Base-by-base conservation (phyloP, 2,329 filamentous ascomycete genomes). In the Phaeosphaeriaceae sp. region DNA sequence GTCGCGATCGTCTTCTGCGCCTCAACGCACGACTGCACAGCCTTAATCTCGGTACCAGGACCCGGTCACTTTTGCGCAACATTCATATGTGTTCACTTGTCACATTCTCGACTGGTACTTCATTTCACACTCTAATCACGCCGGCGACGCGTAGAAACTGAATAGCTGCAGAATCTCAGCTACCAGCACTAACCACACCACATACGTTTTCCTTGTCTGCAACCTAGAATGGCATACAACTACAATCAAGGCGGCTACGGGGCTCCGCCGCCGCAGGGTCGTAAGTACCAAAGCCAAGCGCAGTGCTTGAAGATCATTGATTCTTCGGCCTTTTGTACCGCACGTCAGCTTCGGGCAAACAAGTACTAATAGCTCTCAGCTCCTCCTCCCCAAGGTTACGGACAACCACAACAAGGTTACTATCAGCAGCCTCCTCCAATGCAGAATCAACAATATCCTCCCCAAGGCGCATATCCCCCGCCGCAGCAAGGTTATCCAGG, bases 341-440 rank as follows among this genome's bases (percentile, higher is more conserved):
- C 62, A 63, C 63, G 65, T 64, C 61, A 58, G 57, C 68, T 66
- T 60, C 61, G 31, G 25, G 33, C 47, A n/a, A 47, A 33, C 33
- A 19, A 36, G 49, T 69, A 69, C 56, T 71, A 67, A 71, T 67
- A 74, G 46, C 54, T 55, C 54, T 57, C 61, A 68, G 70, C 69
- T 59, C 64, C 68, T 56, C 69, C 65, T 22, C 61, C 62, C 53
- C 69, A 72, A 58, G 66, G 66, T 9, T 71, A 71, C 58, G 68
- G 66, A 48, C 68, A 67, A 54, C 66, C 57, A 41, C 63, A 61
- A 58, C 60, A 64, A 44, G 61, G 59, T 47, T 54, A 68, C 60
- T 55, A 76, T 41, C 78, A 77, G 56, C 75, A 70, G 55, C 71
- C 65, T 31, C 69, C 48, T 24, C 48, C 66, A 56, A 68, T 72